Percentiles rank a stretch among this genome's conserved stretches.
These are phyloP conservation scores for Mucor racemosus DNA, from an alignment of 371 early-diverging fungal genomes.

Conservation along the genomic window DNA sequence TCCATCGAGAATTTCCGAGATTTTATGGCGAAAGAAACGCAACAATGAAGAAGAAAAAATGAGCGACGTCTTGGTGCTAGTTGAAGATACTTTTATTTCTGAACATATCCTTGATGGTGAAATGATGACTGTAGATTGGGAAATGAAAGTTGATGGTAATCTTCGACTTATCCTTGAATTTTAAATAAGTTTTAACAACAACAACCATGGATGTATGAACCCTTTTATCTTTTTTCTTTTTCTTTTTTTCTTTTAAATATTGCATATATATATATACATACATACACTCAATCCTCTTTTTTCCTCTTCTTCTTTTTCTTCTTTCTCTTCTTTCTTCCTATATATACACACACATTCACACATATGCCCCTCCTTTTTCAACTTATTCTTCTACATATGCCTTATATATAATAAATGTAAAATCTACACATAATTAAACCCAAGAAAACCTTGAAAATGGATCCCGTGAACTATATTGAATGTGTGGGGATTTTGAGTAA, in stretches of 20 bases:
- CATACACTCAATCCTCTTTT: neutral
- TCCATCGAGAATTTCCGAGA: conserved; percentile 21
- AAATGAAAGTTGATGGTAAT: conserved; percentile 26
- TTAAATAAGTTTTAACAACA: conserved; percentile 2
- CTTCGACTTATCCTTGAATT: conserved; percentile 29
- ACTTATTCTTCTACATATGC: neutral
- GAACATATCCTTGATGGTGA: conserved; percentile 26
- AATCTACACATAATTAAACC: neutral
- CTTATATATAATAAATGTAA: conserved; percentile 5
- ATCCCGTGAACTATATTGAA: conserved; percentile 3
- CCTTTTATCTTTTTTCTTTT: conserved; percentile 3
- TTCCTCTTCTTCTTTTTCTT: neutral
- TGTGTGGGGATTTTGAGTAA: neutral
- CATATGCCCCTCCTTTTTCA: neutral
- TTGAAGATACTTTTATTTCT: conserved; percentile 30
- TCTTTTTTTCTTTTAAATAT: neutral
- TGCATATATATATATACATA: neutral
- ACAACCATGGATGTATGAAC: conserved; percentile 4
- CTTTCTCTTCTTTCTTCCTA: neutral
- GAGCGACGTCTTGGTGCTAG: conserved; percentile 25
- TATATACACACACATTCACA: neutral
- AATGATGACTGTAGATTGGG: conserved; percentile 25
- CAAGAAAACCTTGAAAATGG: neutral
- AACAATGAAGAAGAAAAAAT: neutral
- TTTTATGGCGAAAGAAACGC: conserved; percentile 24